Conservation (phyloP, 2,329 filamentous ascomycete species). For the Sporothrix brasiliensis region DNA sequence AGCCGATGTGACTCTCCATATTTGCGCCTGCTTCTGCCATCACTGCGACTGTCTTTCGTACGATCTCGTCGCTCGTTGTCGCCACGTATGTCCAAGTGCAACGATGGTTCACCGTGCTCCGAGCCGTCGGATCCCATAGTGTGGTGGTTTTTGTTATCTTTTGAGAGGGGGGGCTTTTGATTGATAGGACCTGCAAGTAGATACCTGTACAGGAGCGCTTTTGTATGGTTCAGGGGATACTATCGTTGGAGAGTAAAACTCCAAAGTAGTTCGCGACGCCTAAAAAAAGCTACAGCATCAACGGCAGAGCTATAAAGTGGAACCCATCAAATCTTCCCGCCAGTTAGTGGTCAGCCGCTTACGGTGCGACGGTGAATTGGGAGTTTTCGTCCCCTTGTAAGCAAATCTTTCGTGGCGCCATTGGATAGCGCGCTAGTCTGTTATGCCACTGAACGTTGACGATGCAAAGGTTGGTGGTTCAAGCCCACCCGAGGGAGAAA, state of each 20-base stretch:
- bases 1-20: not conserved
- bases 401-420: slow-evolving; percentile 32
- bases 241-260: not conserved
- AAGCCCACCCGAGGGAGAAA: slow-evolving; percentile 32
- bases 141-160: not conserved
- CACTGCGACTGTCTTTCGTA: slow-evolving; percentile 37
- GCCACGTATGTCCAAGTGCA: slow-evolving; percentile 34
- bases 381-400: slow-evolving; percentile 10
- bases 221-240: not conserved
- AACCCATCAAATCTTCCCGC: not conserved
- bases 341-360: not conserved
- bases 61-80: slow-evolving; percentile 36
- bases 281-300: not conserved
- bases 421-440: slow-evolving; percentile 34
- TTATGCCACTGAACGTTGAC: slow-evolving; percentile 19
- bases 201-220: too few relatives aligned
- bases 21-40: not conserved
- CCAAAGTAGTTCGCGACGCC: not conserved
- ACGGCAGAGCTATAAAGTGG: slow-evolving; percentile 6
- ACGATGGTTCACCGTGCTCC: not conserved
- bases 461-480: slow-evolving; percentile 31
- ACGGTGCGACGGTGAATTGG: not conserved
- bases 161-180: too few relatives aligned
- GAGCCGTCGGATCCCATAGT: slow-evolving; percentile 23
- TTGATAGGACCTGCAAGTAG: too few relatives aligned